phyloP scores from a whole-genome alignment of 2,329 filamentous ascomycete genomes.

The Exserohilum turcica region DNA sequence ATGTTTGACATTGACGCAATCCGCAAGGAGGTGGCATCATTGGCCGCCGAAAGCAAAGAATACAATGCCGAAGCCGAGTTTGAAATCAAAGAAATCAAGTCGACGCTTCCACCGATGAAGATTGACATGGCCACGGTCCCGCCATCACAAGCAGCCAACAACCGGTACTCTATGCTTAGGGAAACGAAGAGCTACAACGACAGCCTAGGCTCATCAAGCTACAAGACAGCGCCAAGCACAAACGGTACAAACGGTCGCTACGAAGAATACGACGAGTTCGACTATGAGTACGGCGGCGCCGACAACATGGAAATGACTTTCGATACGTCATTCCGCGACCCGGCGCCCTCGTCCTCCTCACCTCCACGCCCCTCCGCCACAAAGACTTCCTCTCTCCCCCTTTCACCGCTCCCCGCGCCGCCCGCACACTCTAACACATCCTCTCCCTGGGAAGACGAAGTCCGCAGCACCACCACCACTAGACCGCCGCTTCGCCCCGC shows the following conservation, averaged over 20 bases:
- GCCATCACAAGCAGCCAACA: constrained; percentile 15
- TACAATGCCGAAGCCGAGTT: constrained; percentile 46
- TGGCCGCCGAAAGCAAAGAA: constrained; percentile 68
- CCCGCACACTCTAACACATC: constrained; percentile 11
- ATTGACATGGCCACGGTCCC: constrained; percentile 55
- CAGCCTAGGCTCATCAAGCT: constrained; percentile 29
- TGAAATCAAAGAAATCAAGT: constrained; percentile 80
- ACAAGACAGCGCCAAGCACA: constrained; percentile 16
- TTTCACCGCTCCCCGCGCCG: neutral
- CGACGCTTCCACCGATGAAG: constrained; percentile 88
- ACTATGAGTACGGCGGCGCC: constrained; percentile 34
- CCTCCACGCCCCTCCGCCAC: constrained; percentile 17
- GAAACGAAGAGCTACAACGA: constrained; percentile 52
- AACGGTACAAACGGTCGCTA: constrained; percentile 28
- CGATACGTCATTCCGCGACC: constrained; percentile 46
- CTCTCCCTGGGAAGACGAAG: constrained; percentile 10
- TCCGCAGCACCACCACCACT: neutral
- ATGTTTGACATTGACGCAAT: constrained; percentile 97
- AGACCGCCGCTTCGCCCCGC: constrained; percentile 37
- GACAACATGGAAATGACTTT: constrained; percentile 52
- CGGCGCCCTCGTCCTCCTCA: constrained; percentile 8
- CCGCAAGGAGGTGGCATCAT: constrained; percentile 67
- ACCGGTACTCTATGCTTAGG: constrained; percentile 38
- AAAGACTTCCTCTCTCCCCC: constrained; percentile 1
- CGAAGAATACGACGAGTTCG: constrained; percentile 46